Conservation (phyloP, 345 rosid species). For the Odontarrhena argentea region DNA sequence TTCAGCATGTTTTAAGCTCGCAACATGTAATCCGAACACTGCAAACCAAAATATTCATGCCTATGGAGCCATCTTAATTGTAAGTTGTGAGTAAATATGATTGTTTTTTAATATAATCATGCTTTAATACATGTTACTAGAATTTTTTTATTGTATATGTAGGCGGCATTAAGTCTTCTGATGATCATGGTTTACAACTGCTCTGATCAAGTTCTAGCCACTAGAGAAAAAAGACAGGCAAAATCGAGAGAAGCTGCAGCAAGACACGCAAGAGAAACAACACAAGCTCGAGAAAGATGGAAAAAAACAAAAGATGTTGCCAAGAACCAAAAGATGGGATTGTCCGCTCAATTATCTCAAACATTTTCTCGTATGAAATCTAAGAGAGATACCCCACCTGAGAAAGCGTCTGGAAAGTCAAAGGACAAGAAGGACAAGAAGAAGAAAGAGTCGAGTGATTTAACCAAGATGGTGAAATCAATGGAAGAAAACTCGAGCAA, state of each 20-base stretch:
- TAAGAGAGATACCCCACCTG: constrained; percentile 38
- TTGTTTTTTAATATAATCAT: background rate
- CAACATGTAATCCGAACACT: constrained; percentile 67
- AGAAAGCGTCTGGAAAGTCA: constrained; percentile 44
- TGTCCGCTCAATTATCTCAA: constrained; percentile 61
- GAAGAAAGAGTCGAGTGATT: constrained; percentile 54
- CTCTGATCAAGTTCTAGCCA: constrained; percentile 68
- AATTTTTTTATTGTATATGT: constrained; percentile 31
- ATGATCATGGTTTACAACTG: constrained; percentile 65
- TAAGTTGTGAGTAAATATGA: constrained; percentile 45
- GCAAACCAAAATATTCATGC: constrained; percentile 73
- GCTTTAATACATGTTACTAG: background rate
- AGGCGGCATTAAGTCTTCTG: constrained; percentile 58
- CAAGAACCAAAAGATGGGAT: constrained; percentile 56
- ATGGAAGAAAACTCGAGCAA: constrained; percentile 61
- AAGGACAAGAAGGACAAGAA: constrained; percentile 45
- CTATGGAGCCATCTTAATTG: constrained; percentile 81
- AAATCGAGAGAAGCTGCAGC: constrained; percentile 78
- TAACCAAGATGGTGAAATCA: constrained; percentile 65
- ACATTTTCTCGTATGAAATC: constrained; percentile 75
- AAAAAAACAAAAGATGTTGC: constrained; percentile 64
- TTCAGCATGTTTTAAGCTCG: constrained; percentile 81
- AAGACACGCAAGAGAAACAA: constrained; percentile 77
- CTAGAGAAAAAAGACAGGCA: constrained; percentile 62
- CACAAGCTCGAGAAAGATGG: constrained; percentile 92